Evolutionary conservation across 306 rosid species (phyloP), one percentile per base, ranked within the genome.

Genomic region (Mimosa bimucronata): DNA sequence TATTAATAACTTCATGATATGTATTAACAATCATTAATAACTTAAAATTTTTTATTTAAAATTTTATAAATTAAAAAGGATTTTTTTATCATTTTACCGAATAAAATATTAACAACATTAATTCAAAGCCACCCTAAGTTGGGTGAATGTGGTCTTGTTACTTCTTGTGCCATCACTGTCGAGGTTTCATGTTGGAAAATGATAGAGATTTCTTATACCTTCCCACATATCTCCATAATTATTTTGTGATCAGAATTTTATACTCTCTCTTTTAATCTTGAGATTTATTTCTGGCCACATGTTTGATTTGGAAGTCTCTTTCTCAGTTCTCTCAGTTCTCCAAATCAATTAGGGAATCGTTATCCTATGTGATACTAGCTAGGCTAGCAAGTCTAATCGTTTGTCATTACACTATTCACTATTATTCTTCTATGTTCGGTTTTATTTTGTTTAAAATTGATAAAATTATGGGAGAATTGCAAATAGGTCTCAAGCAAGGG

Each of bases 141-240:
- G 77, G 65, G 74, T 77, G 88, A 31, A 77, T 55, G 40, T 72
- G 34, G 77, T 2, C 80, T 45, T 38, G 10, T 71, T 40, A 69
- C 21, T 55, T 50, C 29, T 21, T 29, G 53, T 71, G 41, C 81
- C 34, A 74, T 81, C 81, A 11, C 60, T 78, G 74, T 85, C 62
- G 83, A 78, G 68, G 74, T 85, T 78, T 42, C 45, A 37, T 45
- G 53, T 38, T 81, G 67, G 85, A 73, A 74, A 74, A 85, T 28
- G 85, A 85, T 14, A 68, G 58, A 77, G 48, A 66, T 66, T 74
- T 74, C 26, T 29, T 21, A 3, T 21, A 18, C 29, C 62, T 80
- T 71, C 69, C 67, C 60, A 77, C 73, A 73, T 77, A 81, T 41
- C 52, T 77, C 78, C 78, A 76, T 26, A 18, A 7, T 44, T 30